Base-by-base conservation (phyloP, 2,329 filamentous ascomycete genomes). In the Thielaviopsis euricoi region DNA sequence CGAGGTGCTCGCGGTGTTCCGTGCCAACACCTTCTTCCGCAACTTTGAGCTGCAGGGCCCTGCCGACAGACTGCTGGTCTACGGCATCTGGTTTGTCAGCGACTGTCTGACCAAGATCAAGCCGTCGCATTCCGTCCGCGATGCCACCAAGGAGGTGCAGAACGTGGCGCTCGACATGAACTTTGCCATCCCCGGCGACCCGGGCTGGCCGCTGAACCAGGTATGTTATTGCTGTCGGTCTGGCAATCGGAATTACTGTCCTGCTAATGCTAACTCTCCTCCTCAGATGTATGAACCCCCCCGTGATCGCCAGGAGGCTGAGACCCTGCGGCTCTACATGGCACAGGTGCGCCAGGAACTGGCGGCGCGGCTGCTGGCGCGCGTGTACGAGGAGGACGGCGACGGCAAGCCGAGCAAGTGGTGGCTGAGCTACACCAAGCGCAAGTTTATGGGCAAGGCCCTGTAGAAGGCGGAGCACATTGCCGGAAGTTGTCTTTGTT, bases 31-130 rank as follows among this genome's bases (percentile, higher is more conserved):
- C 61, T 91, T 98, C 73, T 98, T 97, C 79, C 87, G 93, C 67
- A 98, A 97, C 79, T 98, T 98, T 67, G 93, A 97, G 77, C 95
- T 97, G 75, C 91, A 95, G 73, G 93, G 93, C 15, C 87, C 89
- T 25, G 91, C 93, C 60, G 93, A 98, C 73, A 81, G 93, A 48
- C 82, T 97, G 67, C 79, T 98, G 64, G 90, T 97, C 67, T 98
- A 98, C 74, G 91, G 91, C 62, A 98, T 96, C 70, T 79, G 95
- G 68, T 97, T 91, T 72, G 80, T 97, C 66, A 91, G 85, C 72
- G 90, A 97, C 71, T 90, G 89, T 66, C 74, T 98, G 68, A 76
- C 78, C 66, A 94, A 93, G 78, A 89, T 97, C 68, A 88, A 85
- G 74, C 85, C 89, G 13, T 74, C 71, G 51, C 86, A 88, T 73